phyloP scores from a whole-genome alignment of 441 rosid species.

The Euphorbia schlechtendalii region DNA sequence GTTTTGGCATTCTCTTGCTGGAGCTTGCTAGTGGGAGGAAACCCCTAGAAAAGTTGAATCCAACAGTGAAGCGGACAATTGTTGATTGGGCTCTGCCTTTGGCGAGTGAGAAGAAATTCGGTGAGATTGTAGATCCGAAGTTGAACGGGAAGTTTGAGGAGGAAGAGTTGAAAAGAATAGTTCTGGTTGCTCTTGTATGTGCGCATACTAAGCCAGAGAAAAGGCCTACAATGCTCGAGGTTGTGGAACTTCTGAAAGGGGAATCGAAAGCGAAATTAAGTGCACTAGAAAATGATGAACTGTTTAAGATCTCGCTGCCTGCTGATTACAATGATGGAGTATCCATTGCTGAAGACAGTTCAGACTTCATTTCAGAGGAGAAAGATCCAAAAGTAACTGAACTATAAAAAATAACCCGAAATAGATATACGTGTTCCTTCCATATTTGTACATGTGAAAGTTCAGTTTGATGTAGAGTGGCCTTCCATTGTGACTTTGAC shows the following conservation, averaged over 20 bases:
- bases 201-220: slow-evolving; percentile 47
- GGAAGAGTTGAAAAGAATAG: slow-evolving; percentile 44
- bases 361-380: slow-evolving; percentile 46
- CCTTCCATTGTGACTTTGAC: slow-evolving; percentile 20
- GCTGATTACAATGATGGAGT: slow-evolving; percentile 20
- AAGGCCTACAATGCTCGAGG: slow-evolving; percentile 62
- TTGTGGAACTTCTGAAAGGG: slow-evolving; percentile 53
- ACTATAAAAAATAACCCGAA: slow-evolving; percentile 17
- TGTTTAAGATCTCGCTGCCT: slow-evolving; percentile 41
- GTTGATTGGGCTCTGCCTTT: slow-evolving; percentile 64
- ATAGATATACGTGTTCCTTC: too few relatives aligned
- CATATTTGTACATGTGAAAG: slow-evolving; percentile 8
- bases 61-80: slow-evolving; percentile 35
- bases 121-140: slow-evolving; percentile 58
- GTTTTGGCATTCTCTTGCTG: slow-evolving; percentile 69
- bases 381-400: slow-evolving; percentile 28
- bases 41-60: slow-evolving; percentile 45
- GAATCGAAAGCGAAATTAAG: slow-evolving; percentile 42
- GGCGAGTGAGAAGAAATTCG: slow-evolving; percentile 42
- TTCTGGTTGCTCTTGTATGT: slow-evolving; percentile 49
- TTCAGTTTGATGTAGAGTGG: slow-evolving; percentile 16
- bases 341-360: slow-evolving; percentile 32
- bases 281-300: too few relatives aligned
- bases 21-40: slow-evolving; percentile 62
- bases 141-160: slow-evolving; percentile 49